These are phyloP conservation scores for Coemansia sp. DNA, from an alignment of 192 early-diverging fungal species.

Conservation along the genomic window DNA sequence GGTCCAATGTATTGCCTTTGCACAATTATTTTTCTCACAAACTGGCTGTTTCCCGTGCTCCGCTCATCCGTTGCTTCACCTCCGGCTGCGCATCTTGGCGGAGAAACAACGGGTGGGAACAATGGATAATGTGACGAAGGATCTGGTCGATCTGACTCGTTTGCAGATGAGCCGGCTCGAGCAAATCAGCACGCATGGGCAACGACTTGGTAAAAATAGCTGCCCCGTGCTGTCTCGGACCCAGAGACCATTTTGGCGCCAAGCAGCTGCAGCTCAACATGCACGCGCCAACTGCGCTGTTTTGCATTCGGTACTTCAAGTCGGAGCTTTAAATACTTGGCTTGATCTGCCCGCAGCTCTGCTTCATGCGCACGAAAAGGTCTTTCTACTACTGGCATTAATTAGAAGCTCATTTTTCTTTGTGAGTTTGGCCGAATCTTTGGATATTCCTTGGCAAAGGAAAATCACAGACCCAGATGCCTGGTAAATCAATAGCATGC, in stretches of 20 bases:
- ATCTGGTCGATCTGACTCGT: no score
- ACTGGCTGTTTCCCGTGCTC: neutral
- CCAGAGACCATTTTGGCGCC: no score
- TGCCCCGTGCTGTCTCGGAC: no score
- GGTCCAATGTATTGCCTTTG: slow-evolving; percentile 1
- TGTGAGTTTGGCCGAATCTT: neutral
- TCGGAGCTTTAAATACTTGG: neutral
- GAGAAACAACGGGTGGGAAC: neutral
- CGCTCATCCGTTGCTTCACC: neutral
- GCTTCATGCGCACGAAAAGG: neutral
- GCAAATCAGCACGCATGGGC: no score
- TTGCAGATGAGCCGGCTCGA: no score
- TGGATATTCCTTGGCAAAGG: neutral
- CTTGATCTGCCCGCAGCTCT: neutral
- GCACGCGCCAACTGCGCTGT: neutral
- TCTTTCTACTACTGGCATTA: neutral
- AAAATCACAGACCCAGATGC: neutral
- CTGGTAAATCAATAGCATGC: neutral
- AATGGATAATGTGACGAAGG: neutral
- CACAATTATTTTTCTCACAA: slow-evolving; percentile 1
- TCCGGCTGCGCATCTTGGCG: no score
- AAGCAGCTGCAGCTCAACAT: no score
- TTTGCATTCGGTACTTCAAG: no score
- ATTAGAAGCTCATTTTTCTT: neutral
- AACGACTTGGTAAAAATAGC: no score